Conservation (phyloP, 768 basidiomycete genomes). For the Mycena venus region DNA sequence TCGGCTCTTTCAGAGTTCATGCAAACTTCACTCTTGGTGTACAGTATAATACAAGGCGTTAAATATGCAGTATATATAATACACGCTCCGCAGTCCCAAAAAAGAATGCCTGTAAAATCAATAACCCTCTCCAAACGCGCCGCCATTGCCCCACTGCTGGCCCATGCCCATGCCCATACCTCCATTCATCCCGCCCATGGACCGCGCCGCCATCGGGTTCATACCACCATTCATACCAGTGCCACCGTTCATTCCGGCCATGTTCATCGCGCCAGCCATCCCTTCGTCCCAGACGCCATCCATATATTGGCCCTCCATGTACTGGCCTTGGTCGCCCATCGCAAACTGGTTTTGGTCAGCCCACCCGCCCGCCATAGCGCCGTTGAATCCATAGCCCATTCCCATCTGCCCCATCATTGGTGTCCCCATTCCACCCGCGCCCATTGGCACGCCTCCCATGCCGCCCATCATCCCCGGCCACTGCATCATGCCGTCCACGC, state of each 20-base stretch:
- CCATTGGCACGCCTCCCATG: conserved; percentile 36
- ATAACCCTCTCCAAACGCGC: conserved; percentile 12
- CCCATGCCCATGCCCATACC: conserved; percentile 24
- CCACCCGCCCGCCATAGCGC: conserved; percentile 49
- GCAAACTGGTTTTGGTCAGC: conserved; percentile 32
- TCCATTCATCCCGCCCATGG: conserved; percentile 12
- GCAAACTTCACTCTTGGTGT: too few species aligned
- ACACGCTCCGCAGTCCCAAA: conserved; percentile 26
- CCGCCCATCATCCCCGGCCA: conserved; percentile 39
- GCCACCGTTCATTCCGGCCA: conserved; percentile 58
- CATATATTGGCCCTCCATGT: conserved; percentile 48
- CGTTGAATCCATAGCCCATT: conserved; percentile 46
- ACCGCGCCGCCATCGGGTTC: too few species aligned
- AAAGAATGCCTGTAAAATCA: conserved; percentile 5
- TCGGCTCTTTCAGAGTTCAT: too few species aligned
- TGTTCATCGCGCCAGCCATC: conserved; percentile 57
- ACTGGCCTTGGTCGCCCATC: conserved; percentile 49
- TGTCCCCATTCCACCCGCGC: conserved; percentile 39
- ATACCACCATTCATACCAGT: conserved; percentile 53
- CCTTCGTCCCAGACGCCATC: conserved; percentile 55
- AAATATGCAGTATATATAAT: not conserved
- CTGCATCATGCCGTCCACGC: conserved; percentile 23
- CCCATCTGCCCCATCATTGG: conserved; percentile 45
- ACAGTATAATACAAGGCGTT: not conserved
- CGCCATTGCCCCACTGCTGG: conserved; percentile 22